These are phyloP conservation scores for Microthlaspi erraticum DNA, from an alignment of 345 rosid species.

Conservation along the genomic window DNA sequence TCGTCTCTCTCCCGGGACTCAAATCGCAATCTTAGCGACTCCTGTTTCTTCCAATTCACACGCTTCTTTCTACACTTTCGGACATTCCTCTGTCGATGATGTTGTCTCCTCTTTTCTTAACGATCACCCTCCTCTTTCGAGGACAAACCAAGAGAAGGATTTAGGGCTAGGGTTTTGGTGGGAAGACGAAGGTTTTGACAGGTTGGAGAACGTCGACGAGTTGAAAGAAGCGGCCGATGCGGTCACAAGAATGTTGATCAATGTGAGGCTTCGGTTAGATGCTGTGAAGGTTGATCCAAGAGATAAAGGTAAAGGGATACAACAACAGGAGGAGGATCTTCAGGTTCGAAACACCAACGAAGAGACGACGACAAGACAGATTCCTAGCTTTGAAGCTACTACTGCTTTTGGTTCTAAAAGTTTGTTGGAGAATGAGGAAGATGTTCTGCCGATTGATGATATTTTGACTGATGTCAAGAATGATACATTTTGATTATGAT, in stretches of 20 bases:
- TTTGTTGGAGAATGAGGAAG: background rate
- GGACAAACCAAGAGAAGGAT: background rate
- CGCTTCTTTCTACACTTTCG: constrained; percentile 40
- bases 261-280: constrained; percentile 15
- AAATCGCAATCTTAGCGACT: constrained; percentile 34
- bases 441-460: background rate
- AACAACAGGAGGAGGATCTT: constrained; percentile 6
- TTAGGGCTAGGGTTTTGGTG: constrained; percentile 35
- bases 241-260: constrained; percentile 14
- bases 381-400: background rate
- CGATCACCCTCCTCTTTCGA: constrained; percentile 1
- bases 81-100: constrained; percentile 33
- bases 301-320: background rate
- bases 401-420: background rate
- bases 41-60: constrained; percentile 30
- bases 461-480: background rate
- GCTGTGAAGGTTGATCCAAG: constrained; percentile 4
- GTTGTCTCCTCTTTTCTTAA: constrained; percentile 26
- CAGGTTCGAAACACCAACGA: background rate
- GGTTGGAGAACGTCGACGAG: constrained; percentile 4
- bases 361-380: background rate
- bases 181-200: constrained; percentile 19
- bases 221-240: constrained; percentile 14
- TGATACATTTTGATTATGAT: constrained; percentile 7
- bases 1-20: constrained; percentile 14